Evolutionary conservation across 2,329 filamentous ascomycete genomes (phyloP).

Genomic region (Drechslera avenae): DNA sequence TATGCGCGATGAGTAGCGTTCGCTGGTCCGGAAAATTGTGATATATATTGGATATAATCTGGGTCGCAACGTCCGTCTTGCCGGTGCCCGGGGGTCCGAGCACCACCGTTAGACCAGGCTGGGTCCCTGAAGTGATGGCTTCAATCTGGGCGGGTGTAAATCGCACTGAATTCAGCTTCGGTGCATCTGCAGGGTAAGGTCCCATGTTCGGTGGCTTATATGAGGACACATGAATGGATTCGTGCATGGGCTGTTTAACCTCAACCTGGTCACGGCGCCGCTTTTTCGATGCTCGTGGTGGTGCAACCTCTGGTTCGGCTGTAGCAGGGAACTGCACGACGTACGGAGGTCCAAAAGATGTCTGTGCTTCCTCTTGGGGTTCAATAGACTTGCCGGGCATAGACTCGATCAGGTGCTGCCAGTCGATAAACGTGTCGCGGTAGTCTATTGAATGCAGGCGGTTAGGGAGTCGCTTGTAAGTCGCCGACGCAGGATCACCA

Average conservation of each 20-base stretch:
- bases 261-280: slow-evolving; percentile 78
- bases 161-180: slow-evolving; percentile 79
- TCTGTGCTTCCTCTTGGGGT: slow-evolving; percentile 70
- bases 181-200: slow-evolving; percentile 83
- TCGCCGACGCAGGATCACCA: slow-evolving; percentile 86
- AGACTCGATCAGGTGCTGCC: slow-evolving; percentile 90
- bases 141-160: slow-evolving; percentile 93
- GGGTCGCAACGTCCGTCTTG: slow-evolving; percentile 98
- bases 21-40: slow-evolving; percentile 95
- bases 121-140: slow-evolving; percentile 90
- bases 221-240: slow-evolving; percentile 77
- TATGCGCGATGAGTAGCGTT: slow-evolving; percentile 91
- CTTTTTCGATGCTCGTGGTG: slow-evolving; percentile 75
- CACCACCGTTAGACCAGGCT: slow-evolving; percentile 90
- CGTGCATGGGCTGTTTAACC: slow-evolving; percentile 61
- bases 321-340: slow-evolving; percentile 68
- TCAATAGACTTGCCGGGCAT: slow-evolving; percentile 87
- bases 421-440: slow-evolving; percentile 92
- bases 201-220: slow-evolving; percentile 89
- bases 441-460: slow-evolving; percentile 82
- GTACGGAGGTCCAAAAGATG: slow-evolving; percentile 85
- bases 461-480: slow-evolving; percentile 81
- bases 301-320: slow-evolving; percentile 50
- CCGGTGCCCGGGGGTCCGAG: slow-evolving; percentile 95
- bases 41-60: slow-evolving; percentile 98